These are phyloP conservation scores for Mortierella sp. DNA, from an alignment of 371 early-diverging fungal species.

Conservation along the genomic window DNA sequence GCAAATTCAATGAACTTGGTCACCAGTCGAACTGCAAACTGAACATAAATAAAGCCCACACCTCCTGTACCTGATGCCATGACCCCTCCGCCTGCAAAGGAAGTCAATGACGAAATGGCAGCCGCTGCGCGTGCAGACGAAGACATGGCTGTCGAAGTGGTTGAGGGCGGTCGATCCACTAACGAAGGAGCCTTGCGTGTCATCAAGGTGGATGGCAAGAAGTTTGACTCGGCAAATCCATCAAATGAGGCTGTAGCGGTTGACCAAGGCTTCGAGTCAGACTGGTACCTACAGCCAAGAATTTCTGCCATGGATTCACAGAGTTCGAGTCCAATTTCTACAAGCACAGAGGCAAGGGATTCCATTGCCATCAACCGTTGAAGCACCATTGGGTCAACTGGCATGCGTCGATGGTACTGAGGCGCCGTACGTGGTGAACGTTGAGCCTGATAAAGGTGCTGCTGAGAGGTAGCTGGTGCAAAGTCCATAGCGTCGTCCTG, in stretches of 20 bases:
- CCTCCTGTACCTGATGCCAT: slow-evolving; percentile 50
- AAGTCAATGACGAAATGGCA: slow-evolving; percentile 33
- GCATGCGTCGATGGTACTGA: slow-evolving; percentile 17
- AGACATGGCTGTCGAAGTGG: not conserved
- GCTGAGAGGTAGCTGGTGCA: slow-evolving; percentile 11
- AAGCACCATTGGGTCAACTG: slow-evolving; percentile 12
- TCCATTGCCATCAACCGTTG: slow-evolving; percentile 40
- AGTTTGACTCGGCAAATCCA: not conserved
- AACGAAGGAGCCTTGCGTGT: not conserved
- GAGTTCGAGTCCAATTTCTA: slow-evolving; percentile 46
- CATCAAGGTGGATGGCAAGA: slow-evolving; percentile 1
- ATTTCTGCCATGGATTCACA: slow-evolving; percentile 45
- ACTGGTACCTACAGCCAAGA: slow-evolving; percentile 22
- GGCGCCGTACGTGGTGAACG: slow-evolving; percentile 1
- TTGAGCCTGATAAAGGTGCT: slow-evolving; percentile 14
- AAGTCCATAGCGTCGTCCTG: slow-evolving; percentile 47
- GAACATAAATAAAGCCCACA: slow-evolving; percentile 42
- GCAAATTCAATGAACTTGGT: slow-evolving; percentile 51
- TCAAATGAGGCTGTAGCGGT: not conserved
- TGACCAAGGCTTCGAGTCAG: not conserved
- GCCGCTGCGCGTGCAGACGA: slow-evolving; percentile 32
- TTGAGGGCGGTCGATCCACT: not conserved
- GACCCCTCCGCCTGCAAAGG: slow-evolving; percentile 33
- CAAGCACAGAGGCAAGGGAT: slow-evolving; percentile 32
- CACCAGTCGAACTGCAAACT: slow-evolving; percentile 48